Conservation (phyloP, 1,284 basidiomycete genomes). For the Fomitopsis palustris region DNA sequence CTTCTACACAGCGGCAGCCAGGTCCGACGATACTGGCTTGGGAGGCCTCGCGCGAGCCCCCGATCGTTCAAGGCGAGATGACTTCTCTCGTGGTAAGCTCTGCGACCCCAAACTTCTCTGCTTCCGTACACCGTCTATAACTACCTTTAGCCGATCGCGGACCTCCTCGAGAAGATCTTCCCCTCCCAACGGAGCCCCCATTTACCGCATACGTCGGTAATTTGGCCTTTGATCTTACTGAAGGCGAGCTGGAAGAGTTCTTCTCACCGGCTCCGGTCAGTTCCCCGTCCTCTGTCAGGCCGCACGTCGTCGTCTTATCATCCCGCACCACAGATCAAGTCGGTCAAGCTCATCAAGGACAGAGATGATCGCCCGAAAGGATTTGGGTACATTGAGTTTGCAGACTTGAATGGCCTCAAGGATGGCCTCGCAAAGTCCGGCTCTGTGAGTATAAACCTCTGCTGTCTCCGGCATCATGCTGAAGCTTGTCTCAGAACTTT, state of each 20-base stretch:
- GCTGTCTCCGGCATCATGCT: constrained; percentile 7
- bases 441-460: constrained; percentile 44
- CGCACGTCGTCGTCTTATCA: not conserved
- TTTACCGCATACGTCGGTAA: constrained; percentile 98
- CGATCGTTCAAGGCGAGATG: constrained; percentile 51
- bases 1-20: constrained; percentile 50
- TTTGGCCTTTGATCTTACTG: constrained; percentile 89
- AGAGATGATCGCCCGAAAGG: constrained; percentile 93
- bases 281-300: constrained; percentile 5
- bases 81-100: constrained; percentile 59
- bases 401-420: constrained; percentile 79
- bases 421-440: constrained; percentile 70
- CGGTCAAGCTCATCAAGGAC: constrained; percentile 91
- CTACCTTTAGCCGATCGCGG: constrained; percentile 54
- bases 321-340: constrained; percentile 54
- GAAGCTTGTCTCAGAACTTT: constrained; percentile 47
- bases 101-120: not conserved
- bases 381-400: constrained; percentile 97
- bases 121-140: not conserved
- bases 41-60: constrained; percentile 48
- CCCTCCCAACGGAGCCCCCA: constrained; percentile 91
- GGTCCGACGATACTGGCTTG: constrained; percentile 35
- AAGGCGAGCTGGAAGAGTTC: constrained; percentile 80
- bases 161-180: constrained; percentile 84
- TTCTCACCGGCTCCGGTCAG: constrained; percentile 66